These are phyloP conservation scores for Harrya chromipes DNA, from an alignment of 768 basidiomycete species.

Conservation along the genomic window DNA sequence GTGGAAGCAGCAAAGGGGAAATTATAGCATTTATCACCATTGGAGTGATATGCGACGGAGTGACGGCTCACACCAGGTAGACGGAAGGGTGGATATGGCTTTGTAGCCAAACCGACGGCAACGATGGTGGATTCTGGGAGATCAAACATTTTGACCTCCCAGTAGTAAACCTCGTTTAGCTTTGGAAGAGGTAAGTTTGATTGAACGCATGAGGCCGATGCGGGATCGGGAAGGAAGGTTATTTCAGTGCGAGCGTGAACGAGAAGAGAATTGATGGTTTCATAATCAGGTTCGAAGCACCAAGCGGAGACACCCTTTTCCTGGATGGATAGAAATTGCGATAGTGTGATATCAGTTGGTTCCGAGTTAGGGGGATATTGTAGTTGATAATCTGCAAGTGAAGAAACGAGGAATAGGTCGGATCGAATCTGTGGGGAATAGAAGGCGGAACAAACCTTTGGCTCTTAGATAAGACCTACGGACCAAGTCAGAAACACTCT, in stretches of 20 bases:
- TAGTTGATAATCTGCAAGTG: slow-evolving; percentile 65
- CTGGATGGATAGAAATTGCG: slow-evolving; percentile 98
- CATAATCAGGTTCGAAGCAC: slow-evolving; percentile 99
- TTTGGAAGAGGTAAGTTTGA: slow-evolving; percentile 96
- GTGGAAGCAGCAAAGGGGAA: slow-evolving; percentile 88
- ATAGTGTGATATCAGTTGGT: slow-evolving; percentile 96
- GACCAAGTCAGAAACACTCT: slow-evolving; percentile 64
- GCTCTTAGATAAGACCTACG: slow-evolving; percentile 76
- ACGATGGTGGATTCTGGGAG: slow-evolving; percentile 83
- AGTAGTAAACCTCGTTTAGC: slow-evolving; percentile 98
- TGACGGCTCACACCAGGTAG: slow-evolving; percentile 82
- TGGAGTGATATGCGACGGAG: slow-evolving; percentile 94
- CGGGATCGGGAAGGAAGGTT: slow-evolving; percentile 95
- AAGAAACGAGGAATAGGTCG: slow-evolving; percentile 4
- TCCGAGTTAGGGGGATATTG: slow-evolving; percentile 95
- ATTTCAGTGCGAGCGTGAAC: slow-evolving; percentile 97
- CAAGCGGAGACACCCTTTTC: slow-evolving; percentile 99
- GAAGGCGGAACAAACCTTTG: slow-evolving; percentile 59
- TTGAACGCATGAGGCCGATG: slow-evolving; percentile 91
- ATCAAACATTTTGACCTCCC: slow-evolving; percentile 99
- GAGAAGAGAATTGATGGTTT: slow-evolving; percentile 86
- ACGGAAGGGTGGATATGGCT: slow-evolving; percentile 94
- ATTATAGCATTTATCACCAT: slow-evolving; percentile 96
- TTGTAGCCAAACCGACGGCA: slow-evolving; percentile 93
- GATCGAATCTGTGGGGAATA: slow-evolving; percentile 4